Percentiles rank a stretch among this genome's conserved stretches.
These are phyloP conservation scores for Polyporus tsugae DNA, from an alignment of 1,284 basidiomycete genomes.

Conservation along the genomic window DNA sequence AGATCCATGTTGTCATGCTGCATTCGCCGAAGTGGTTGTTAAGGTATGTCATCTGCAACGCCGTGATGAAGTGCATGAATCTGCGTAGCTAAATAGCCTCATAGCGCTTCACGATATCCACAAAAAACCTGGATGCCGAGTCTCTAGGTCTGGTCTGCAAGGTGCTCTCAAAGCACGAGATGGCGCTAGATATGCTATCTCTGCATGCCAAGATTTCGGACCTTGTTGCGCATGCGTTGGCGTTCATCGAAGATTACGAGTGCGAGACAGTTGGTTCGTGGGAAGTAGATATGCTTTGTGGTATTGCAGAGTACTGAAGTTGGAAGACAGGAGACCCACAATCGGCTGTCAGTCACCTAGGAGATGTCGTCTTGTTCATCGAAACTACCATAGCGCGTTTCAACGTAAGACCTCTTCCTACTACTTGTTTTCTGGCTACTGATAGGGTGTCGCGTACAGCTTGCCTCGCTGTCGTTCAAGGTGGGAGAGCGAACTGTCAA, in stretches of 20 bases:
- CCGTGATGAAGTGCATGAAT: neutral
- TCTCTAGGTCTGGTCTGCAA: conserved; percentile 71
- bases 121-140: conserved; percentile 67
- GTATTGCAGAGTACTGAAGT: conserved; percentile 12
- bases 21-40: conserved; percentile 62
- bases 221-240: conserved; percentile 65
- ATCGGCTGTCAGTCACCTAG: conserved; percentile 77
- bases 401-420: conserved; percentile 52
- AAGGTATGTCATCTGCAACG: conserved; percentile 53
- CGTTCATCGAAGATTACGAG: conserved; percentile 76
- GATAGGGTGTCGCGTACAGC: conserved; percentile 6
- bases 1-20: conserved; percentile 66
- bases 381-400: conserved; percentile 71
- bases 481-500: conserved; percentile 55
- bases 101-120: conserved; percentile 63
- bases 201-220: conserved; percentile 72
- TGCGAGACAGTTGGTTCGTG: conserved; percentile 79
- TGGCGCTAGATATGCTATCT: conserved; percentile 71
- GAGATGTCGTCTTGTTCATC: conserved; percentile 76
- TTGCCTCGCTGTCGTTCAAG: conserved; percentile 30
- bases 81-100: neutral
- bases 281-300: neutral
- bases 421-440: no score
- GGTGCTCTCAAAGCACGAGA: conserved; percentile 63
- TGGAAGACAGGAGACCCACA: conserved; percentile 76